Percentiles rank a stretch among this genome's conserved stretches.
Conservation (phyloP, 148 eudicot species). For the Dysphania ambrosioides region DNA sequence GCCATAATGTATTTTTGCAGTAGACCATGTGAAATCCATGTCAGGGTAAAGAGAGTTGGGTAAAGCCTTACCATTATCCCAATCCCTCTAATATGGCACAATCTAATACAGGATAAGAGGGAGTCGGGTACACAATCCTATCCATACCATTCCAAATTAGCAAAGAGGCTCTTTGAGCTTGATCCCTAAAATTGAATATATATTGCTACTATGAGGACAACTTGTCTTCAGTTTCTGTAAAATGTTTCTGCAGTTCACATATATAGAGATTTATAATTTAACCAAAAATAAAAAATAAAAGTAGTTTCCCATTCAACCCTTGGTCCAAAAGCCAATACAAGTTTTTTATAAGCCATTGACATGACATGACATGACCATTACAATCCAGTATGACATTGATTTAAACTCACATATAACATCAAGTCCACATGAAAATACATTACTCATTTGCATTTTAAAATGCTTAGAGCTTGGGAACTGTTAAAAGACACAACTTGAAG, state of each 20-base stretch:
- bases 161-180: no score
- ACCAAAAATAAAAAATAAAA: no score
- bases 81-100: no score
- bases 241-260: no score
- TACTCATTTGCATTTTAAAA: background rate
- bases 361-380: background rate
- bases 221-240: no score
- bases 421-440: background rate
- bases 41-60: background rate
- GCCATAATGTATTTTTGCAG: background rate
- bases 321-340: background rate
- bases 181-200: background rate
- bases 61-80: no score
- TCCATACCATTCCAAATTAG: no score
- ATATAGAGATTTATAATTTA: no score
- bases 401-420: background rate
- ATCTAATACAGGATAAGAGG: background rate
- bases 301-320: background rate
- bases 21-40: background rate
- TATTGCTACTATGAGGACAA: no score
- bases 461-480: background rate
- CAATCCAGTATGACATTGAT: background rate
- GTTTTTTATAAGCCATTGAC: background rate
- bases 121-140: background rate
- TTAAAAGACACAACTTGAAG: background rate